phyloP scores from a whole-genome alignment of 768 basidiomycete genomes.

The Crepidotus variabilis region DNA sequence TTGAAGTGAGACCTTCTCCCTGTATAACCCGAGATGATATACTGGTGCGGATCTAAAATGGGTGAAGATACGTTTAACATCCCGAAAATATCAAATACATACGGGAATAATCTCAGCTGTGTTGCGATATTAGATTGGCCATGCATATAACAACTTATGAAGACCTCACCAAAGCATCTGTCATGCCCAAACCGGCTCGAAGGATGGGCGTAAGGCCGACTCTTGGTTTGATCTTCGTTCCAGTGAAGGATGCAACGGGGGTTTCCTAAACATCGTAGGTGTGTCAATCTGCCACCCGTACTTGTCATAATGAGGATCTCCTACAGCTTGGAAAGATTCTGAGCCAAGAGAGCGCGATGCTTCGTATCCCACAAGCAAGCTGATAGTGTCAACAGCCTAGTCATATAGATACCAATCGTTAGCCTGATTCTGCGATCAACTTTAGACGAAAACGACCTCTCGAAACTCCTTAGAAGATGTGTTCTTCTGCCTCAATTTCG shows the following conservation, averaged over 20 bases:
- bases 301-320: slow-evolving; percentile 16
- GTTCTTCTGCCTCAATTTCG: slow-evolving; percentile 58
- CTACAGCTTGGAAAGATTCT: slow-evolving; percentile 60
- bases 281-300: neutral
- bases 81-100: slow-evolving; percentile 26
- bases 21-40: slow-evolving; percentile 86
- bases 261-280: slow-evolving; percentile 47
- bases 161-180: slow-evolving; percentile 64
- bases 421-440: neutral
- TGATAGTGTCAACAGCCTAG: slow-evolving; percentile 73
- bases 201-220: slow-evolving; percentile 90
- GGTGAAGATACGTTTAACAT: neutral
- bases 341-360: slow-evolving; percentile 69
- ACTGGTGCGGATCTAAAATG: slow-evolving; percentile 66
- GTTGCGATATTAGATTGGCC: slow-evolving; percentile 1
- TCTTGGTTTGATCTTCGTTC: slow-evolving; percentile 67
- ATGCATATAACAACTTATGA: slow-evolving; percentile 34
- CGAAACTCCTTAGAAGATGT: slow-evolving; percentile 75
- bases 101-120: slow-evolving; percentile 78
- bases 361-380: slow-evolving; percentile 79
- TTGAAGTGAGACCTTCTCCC: slow-evolving; percentile 83
- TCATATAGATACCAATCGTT: neutral
- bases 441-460: slow-evolving; percentile 42
- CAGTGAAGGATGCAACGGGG: slow-evolving; percentile 77
- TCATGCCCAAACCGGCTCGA: slow-evolving; percentile 92